Evolutionary conservation across 176 grass and related monocot species (phyloP).

Genomic region (Pontederia crassipes): DNA sequence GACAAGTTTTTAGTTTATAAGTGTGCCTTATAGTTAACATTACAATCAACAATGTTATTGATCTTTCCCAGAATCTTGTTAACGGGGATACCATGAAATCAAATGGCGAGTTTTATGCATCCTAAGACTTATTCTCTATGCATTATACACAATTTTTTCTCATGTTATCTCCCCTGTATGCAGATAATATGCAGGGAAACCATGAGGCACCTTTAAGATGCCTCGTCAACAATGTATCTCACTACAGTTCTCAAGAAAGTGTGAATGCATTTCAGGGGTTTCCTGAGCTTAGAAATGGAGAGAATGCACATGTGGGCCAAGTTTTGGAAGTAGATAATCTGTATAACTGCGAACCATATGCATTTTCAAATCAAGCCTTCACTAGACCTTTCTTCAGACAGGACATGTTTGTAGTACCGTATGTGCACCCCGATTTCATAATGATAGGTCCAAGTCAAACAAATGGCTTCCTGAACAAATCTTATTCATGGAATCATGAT

Average conservation of each 20-base stretch:
- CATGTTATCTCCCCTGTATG: constrained; percentile 22
- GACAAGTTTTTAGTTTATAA: too few species aligned
- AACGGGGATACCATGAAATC: too few species aligned
- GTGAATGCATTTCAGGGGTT: constrained; percentile 33
- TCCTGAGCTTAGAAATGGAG: constrained; percentile 39
- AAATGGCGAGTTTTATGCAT: too few species aligned
- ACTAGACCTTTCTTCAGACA: constrained; percentile 39
- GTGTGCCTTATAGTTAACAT: too few species aligned
- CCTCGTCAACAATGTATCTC: constrained; percentile 47
- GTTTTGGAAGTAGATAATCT: constrained; percentile 25
- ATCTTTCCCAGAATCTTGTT: too few species aligned
- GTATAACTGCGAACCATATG: constrained; percentile 32
- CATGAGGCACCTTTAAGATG: constrained; percentile 46
- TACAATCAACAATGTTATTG: too few species aligned
- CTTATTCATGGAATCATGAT: constrained; percentile 54
- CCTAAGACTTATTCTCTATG: too few species aligned
- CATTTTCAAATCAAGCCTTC: constrained; percentile 45
- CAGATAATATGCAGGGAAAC: constrained; percentile 85
- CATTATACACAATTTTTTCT: constrained; percentile 14
- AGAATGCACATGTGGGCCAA: constrained; percentile 14
- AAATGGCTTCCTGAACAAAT: constrained; percentile 35
- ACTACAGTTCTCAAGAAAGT: constrained; percentile 44
- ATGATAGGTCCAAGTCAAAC: constrained; percentile 32
- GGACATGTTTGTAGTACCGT: constrained; percentile 46
- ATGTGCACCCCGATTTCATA: constrained; percentile 49